Conservation (phyloP, 768 basidiomycete species). For the Agrocybe chaxingu region DNA sequence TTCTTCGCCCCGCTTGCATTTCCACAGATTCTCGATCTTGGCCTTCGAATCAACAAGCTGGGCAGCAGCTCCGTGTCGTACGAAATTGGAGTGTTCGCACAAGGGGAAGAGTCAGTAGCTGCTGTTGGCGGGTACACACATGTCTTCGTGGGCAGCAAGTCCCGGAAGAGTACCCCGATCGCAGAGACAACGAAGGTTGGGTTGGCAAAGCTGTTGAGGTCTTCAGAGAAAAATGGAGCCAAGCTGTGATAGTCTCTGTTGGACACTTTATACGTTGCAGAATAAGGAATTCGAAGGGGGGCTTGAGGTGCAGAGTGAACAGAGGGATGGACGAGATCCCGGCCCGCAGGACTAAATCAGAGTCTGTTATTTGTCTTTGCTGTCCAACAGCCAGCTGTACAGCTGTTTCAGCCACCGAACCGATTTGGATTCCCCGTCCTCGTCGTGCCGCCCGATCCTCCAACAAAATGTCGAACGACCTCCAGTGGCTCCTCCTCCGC, state of each 20-base stretch:
- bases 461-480: slow-evolving; percentile 78
- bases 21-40: slow-evolving; percentile 67
- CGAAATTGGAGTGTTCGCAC: slow-evolving; percentile 73
- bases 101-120: slow-evolving; percentile 34
- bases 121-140: slow-evolving; percentile 71
- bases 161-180: slow-evolving; percentile 56
- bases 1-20: slow-evolving; percentile 76
- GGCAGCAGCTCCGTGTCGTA: slow-evolving; percentile 78
- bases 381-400: slow-evolving; percentile 30
- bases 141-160: slow-evolving; percentile 70
- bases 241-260: slow-evolving; percentile 16
- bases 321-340: too few species aligned
- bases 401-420: slow-evolving; percentile 36
- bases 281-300: background rate
- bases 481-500: slow-evolving; percentile 91
- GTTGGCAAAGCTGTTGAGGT: slow-evolving; percentile 34
- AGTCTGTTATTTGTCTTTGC: too few species aligned
- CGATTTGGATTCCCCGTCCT: slow-evolving; percentile 10
- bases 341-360: too few species aligned
- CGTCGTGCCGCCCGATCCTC: slow-evolving; percentile 19
- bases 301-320: background rate
- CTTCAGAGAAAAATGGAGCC: background rate
- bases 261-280: background rate
- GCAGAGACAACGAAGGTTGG: slow-evolving; percentile 38
- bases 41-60: slow-evolving; percentile 62